Base-by-base conservation (phyloP, 352 stramenopile genomes). In the Globisporangium recalcitrans region DNA sequence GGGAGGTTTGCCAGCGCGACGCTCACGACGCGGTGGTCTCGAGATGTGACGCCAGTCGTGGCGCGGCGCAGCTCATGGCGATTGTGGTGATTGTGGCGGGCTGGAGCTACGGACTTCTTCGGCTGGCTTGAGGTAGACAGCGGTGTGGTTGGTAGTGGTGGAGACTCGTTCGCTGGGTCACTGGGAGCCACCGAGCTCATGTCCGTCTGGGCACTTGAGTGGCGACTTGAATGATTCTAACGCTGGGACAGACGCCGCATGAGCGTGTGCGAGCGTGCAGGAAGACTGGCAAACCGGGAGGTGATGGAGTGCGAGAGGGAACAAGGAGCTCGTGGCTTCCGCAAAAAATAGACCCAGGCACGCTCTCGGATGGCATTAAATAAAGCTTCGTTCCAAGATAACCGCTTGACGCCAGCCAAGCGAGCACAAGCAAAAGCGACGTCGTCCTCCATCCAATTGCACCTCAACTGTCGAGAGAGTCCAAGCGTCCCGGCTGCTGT, bases 21-120 rank as follows among this genome's bases (percentile, higher is more conserved):
- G 47, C 22, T 44, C 64, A 67, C 62, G 7, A 53, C 47, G 31
- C 27, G 14, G 13, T 27, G n/a, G 22, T 59, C 10, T 14, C 19
- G 16, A 1, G 31, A 9, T 4, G n/a, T 14, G 3, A 29, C 4
- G 3, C 11, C n/a, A 16, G n/a, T 8, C 2, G 40, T 54, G 27
- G 27, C n/a, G 13, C 29, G 56, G 11, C 51, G 51, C 5, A 57
- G 10, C 10, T 57, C 51, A 16, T 14, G 38, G 16, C 16, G 38
- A 46, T 46, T 46, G 16, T 22, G 51, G 10, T 44, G 10, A 19
- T 9, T 2, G 49, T 55, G 27, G 24, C 16, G 49, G 11, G 16
- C 27, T 24, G 49, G 16, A 46, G 38, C 49, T 9, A 56, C 19
- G 2, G 19, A 56, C 19, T 40, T 56, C 27, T 56, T 40, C 3